A percentile compares a stretch with the other conserved stretches of the same genome.
Evolutionary conservation across 1,284 basidiomycete genomes (phyloP).

Genomic region (Boletus coffeatus): DNA sequence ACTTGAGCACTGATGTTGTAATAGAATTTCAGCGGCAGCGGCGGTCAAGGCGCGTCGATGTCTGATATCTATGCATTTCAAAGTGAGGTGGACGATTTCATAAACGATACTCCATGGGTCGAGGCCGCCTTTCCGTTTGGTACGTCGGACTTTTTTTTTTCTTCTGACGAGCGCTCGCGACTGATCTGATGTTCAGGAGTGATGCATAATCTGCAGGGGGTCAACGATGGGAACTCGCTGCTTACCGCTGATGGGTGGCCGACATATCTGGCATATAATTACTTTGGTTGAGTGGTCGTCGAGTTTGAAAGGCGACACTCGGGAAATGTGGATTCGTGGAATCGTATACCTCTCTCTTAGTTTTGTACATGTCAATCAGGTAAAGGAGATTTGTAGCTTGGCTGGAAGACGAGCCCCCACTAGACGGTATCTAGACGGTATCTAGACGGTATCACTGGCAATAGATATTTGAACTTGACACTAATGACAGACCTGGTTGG

Average conservation of each 20-base stretch:
- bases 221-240: slow-evolving; percentile 60
- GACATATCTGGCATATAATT: slow-evolving; percentile 45
- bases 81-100: slow-evolving; percentile 45
- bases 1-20: neutral
- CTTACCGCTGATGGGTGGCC: slow-evolving; percentile 39
- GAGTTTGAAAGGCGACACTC: neutral
- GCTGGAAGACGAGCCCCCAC: neutral
- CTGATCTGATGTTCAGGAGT: slow-evolving; percentile 38
- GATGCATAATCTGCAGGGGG: slow-evolving; percentile 64
- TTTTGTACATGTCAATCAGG: slow-evolving; percentile 4
- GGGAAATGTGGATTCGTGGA: neutral
- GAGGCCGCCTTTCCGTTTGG: slow-evolving; percentile 67
- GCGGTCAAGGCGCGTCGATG: slow-evolving; percentile 41
- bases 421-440: neutral
- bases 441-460: neutral
- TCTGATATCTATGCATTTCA: slow-evolving; percentile 56
- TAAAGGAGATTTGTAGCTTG: neutral
- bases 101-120: slow-evolving; percentile 53
- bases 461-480: neutral
- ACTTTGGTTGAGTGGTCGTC: slow-evolving; percentile 22
- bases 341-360: neutral
- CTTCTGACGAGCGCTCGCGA: slow-evolving; percentile 1
- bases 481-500: neutral
- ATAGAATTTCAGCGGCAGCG: slow-evolving; percentile 52
- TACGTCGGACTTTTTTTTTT: slow-evolving; percentile 8